phyloP scores from a whole-genome alignment of 176 grass and related monocot genomes.

The Chrysopogon serrulatus region DNA sequence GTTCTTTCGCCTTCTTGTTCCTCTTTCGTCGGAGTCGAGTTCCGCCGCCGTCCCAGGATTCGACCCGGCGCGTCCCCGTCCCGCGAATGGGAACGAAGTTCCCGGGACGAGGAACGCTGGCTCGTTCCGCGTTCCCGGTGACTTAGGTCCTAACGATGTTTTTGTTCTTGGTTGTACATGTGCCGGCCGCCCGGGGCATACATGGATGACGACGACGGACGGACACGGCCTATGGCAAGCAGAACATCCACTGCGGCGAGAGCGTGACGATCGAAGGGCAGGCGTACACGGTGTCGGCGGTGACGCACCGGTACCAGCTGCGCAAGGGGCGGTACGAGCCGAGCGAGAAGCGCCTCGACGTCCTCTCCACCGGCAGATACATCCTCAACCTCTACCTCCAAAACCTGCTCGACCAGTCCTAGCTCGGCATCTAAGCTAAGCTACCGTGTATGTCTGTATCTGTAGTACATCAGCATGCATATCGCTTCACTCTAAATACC shows the following conservation, averaged over 20 bases:
- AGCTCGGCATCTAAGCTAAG: neutral
- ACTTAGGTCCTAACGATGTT: neutral
- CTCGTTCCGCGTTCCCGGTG: too few relatives aligned
- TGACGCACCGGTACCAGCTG: conserved; percentile 87
- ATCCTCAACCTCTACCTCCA: conserved; percentile 89
- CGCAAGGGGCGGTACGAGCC: conserved; percentile 89
- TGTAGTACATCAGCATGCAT: neutral
- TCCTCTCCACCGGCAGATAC: conserved; percentile 84
- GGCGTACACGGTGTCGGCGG: conserved; percentile 80
- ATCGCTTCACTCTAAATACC: neutral
- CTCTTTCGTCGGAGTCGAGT: too few relatives aligned
- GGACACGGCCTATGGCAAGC: neutral
- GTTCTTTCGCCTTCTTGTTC: too few relatives aligned
- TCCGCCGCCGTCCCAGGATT: too few relatives aligned
- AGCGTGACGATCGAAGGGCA: conserved; percentile 86
- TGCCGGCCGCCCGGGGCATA: too few relatives aligned
- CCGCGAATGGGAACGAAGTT: too few relatives aligned
- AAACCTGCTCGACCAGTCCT: conserved; percentile 79
- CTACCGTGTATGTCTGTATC: neutral
- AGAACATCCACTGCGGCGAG: conserved; percentile 99
- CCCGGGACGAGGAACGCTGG: too few relatives aligned
- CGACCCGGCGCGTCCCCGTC: too few relatives aligned
- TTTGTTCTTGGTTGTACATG: neutral
- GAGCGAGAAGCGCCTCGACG: conserved; percentile 92
- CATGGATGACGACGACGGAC: neutral